Evolutionary conservation across 2,329 filamentous ascomycete species (phyloP), one percentile per base, ranked within the genome.

Genomic region (Fusarium coicis): DNA sequence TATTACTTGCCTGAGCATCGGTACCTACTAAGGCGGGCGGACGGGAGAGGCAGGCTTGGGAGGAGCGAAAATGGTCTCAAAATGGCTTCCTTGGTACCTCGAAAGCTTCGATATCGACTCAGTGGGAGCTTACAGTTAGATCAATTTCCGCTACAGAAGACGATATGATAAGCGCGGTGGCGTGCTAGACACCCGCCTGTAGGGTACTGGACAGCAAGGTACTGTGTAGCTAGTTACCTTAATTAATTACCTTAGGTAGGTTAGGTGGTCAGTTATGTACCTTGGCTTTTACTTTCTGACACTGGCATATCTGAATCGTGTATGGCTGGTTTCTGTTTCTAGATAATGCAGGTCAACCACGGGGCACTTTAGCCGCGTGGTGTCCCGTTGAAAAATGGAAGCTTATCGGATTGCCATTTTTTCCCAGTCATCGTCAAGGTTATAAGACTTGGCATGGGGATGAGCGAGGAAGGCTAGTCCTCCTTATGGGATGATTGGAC

Each of bases 311-410:
- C 49, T 64, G 42, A 42, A 47, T 53, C 36, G 53, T 72, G 66
- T 69, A 58, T 72, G 63, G 55, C 64, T 58, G 59, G 52, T 56
- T 53, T 50, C 49, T 68, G 47, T 63, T 70, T 62, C 34, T 50
- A 74, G 72, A 72, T 73, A 70, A 73, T 66, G 70, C 70, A 73
- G 49, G 69, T 55, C 55, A 68, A 66, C 18, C 23, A 39, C 52
- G 62, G 34, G 10, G 11, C 43, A 67, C 50, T 66, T 69, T 59
- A 61, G 65, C 69, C 64, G 64, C 46, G 50, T 73, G 44, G 53
- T 57, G 54, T 47, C 30, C 50, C 43, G 47, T 55, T 49, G 50
- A 59, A 26, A 55, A 63, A 46, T 21, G 26, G 26, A 62, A 68
- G 56, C 64, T 68, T 52, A 68, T 63, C 64, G 37, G 39, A 42